Evolutionary conservation across 306 rosid genomes (phyloP).

Genomic region (Castanea sativa): DNA sequence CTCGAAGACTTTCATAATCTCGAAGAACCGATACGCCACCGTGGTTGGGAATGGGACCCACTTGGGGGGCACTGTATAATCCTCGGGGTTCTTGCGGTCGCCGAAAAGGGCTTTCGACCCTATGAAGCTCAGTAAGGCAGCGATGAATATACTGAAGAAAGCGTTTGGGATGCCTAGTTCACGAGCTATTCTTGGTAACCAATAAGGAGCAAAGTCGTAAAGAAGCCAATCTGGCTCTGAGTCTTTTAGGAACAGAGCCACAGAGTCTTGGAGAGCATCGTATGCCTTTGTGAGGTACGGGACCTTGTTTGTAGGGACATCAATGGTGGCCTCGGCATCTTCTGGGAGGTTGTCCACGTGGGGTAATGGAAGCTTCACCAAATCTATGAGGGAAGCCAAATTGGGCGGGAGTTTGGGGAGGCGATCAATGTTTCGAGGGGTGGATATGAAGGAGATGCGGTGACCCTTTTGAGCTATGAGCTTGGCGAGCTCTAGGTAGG

Average conservation of each 20-base stretch:
- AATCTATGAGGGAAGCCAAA: constrained; percentile 19
- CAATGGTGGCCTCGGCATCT: constrained; percentile 46
- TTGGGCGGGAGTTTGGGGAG: constrained; percentile 40
- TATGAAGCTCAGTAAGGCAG: background rate
- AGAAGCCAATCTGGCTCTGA: constrained; percentile 44
- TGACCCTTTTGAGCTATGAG: constrained; percentile 60
- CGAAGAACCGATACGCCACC: constrained; percentile 13
- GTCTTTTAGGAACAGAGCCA: constrained; percentile 30
- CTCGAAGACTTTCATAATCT: constrained; percentile 13
- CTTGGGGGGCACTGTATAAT: background rate
- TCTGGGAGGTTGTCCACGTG: constrained; percentile 27
- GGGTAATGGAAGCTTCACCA: constrained; percentile 44
- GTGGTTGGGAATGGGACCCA: background rate
- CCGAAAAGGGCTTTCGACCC: background rate
- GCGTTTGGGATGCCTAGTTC: constrained; percentile 25
- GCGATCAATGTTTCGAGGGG: constrained; percentile 57
- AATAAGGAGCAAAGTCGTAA: constrained; percentile 30
- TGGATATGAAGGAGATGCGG: constrained; percentile 43
- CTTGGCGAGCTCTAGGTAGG: constrained; percentile 45
- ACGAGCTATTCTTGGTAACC: constrained; percentile 25
- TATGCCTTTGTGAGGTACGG: constrained; percentile 32
- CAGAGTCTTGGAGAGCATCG: constrained; percentile 29
- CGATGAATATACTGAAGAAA: constrained; percentile 24
- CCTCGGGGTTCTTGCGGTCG: background rate
- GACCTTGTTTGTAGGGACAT: constrained; percentile 35